A percentile compares a stretch with the other conserved stretches of the same genome.
phyloP scores from a whole-genome alignment of 2,329 filamentous ascomycete genomes.

The Berkeleyomyces rouxiae region DNA sequence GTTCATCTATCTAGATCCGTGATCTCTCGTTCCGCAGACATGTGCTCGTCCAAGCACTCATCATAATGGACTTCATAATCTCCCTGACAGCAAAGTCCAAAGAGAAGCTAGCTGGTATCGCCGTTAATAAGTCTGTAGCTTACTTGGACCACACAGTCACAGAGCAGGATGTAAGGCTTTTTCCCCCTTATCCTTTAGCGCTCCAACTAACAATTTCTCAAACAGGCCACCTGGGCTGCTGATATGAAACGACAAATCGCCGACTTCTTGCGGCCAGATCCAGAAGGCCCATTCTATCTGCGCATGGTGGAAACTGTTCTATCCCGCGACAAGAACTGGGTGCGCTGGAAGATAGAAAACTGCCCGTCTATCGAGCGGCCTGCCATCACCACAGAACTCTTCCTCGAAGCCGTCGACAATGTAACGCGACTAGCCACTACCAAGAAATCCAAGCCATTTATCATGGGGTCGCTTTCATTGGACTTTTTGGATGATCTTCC shows the following conservation, averaged over 20 bases:
- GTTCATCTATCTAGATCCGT: conserved; percentile 45
- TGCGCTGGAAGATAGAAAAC: conserved; percentile 90
- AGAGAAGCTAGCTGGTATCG: conserved; percentile 52
- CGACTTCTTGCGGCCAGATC: conserved; percentile 62
- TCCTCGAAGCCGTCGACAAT: conserved; percentile 49
- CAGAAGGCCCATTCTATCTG: conserved; percentile 82
- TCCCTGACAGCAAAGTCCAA: conserved; percentile 72
- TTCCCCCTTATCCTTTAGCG: background rate
- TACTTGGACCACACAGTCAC: conserved; percentile 59
- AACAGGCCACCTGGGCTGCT: conserved; percentile 59
- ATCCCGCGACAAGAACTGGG: conserved; percentile 95
- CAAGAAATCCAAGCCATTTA: conserved; percentile 51
- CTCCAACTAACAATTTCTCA: background rate
- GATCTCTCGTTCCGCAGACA: conserved; percentile 89
- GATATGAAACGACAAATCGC: conserved; percentile 66
- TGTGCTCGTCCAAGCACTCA: conserved; percentile 86
- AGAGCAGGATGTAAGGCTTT: conserved; percentile 60
- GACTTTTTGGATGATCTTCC: conserved; percentile 52
- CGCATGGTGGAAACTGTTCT: conserved; percentile 95
- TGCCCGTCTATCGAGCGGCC: conserved; percentile 74
- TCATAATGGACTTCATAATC: conserved; percentile 88
- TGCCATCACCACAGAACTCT: conserved; percentile 51
- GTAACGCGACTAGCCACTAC: conserved; percentile 51
- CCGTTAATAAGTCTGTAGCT: conserved; percentile 71
- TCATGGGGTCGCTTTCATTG: conserved; percentile 58